These are phyloP conservation scores for Sporothrix globosa DNA, from an alignment of 2,329 filamentous ascomycete genomes.

Conservation along the genomic window DNA sequence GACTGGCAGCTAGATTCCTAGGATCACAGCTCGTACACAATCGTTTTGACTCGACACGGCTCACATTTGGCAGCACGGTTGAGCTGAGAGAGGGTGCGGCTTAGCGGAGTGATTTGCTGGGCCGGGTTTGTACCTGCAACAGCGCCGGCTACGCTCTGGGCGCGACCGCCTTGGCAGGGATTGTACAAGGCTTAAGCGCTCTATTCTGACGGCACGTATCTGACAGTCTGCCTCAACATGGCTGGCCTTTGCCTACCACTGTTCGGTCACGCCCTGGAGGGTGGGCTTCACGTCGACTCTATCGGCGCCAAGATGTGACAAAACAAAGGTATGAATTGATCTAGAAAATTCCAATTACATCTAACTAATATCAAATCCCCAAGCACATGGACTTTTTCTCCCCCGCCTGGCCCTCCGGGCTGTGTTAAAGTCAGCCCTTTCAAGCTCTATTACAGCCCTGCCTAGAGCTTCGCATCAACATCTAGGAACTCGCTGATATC, in stretches of 20 bases:
- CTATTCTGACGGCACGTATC: not conserved
- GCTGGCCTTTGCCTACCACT: too few relatives aligned
- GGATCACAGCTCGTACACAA: not conserved
- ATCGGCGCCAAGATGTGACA: not conserved
- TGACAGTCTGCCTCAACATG: not conserved
- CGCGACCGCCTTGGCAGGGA: constrained; percentile 2
- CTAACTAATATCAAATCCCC: not conserved
- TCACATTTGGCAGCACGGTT: not conserved
- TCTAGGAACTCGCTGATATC: constrained; percentile 87
- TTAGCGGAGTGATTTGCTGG: constrained; percentile 12
- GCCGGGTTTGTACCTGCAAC: not conserved
- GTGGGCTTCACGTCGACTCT: not conserved
- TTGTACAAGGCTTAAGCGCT: not conserved
- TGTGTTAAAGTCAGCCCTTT: not conserved
- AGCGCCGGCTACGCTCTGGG: not conserved
- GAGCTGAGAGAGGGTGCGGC: not conserved
- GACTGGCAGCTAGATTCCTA: not conserved
- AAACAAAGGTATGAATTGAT: not conserved
- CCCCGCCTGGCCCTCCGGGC: not conserved
- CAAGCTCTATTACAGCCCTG: not conserved
- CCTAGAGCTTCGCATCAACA: constrained; percentile 75
- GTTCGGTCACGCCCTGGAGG: not conserved
- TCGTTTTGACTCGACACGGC: not conserved
- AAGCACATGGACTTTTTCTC: not conserved
- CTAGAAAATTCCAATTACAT: not conserved